A percentile compares a stretch with the other conserved stretches of the same genome.
Evolutionary conservation across 257 asterid genomes (phyloP).

Genomic region (Verbascum thapsus): DNA sequence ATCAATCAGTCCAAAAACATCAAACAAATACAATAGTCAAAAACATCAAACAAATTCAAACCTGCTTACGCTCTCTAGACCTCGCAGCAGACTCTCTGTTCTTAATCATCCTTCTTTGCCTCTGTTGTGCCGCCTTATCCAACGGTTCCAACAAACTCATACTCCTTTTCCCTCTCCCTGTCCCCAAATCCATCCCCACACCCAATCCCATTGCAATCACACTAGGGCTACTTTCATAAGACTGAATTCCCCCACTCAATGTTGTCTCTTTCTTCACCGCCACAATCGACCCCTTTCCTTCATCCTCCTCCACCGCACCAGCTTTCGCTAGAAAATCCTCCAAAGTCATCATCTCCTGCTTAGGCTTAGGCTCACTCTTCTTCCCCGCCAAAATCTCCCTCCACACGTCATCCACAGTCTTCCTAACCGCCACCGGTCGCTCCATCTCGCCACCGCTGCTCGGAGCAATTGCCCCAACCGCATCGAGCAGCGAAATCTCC

Average conservation of each 20-base stretch:
- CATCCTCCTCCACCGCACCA: slow-evolving; percentile 64
- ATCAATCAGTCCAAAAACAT: slow-evolving; percentile 15
- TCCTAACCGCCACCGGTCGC: slow-evolving; percentile 49
- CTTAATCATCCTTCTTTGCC: slow-evolving; percentile 93
- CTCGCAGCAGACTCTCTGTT: slow-evolving; percentile 98
- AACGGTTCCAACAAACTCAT: slow-evolving; percentile 70
- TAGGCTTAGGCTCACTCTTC: slow-evolving; percentile 44
- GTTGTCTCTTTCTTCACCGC: slow-evolving; percentile 52
- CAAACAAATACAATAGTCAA: slow-evolving; percentile 10
- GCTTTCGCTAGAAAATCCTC: slow-evolving; percentile 86
- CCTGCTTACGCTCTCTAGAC: slow-evolving; percentile 99
- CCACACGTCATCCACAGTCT: slow-evolving; percentile 94
- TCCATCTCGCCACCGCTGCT: slow-evolving; percentile 44
- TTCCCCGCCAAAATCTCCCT: slow-evolving; percentile 90
- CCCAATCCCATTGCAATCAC: slow-evolving; percentile 40
- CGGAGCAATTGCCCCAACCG: slow-evolving; percentile 56
- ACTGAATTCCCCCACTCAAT: slow-evolving; percentile 29
- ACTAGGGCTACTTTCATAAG: slow-evolving; percentile 30
- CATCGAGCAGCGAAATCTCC: slow-evolving; percentile 51
- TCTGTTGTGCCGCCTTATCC: slow-evolving; percentile 71
- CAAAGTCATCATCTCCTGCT: slow-evolving; percentile 82
- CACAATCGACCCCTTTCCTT: slow-evolving; percentile 29
- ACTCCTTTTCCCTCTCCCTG: slow-evolving; percentile 63
- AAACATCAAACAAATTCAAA: slow-evolving; percentile 25
- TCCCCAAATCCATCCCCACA: slow-evolving; percentile 39